phyloP scores from a whole-genome alignment of 164 flowering plant species.

The Echeveria elegans region DNA sequence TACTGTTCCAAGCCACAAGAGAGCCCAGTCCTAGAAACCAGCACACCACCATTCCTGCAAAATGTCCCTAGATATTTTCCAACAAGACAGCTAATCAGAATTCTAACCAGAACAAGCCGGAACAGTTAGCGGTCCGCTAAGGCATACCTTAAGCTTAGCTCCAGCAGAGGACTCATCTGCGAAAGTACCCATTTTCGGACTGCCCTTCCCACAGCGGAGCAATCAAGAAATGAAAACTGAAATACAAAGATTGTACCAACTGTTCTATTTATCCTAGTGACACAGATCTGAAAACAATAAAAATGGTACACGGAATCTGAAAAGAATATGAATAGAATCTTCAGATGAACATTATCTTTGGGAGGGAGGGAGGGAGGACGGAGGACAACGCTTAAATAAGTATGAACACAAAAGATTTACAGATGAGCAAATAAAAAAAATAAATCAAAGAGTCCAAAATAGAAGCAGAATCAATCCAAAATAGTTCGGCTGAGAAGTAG shows the following conservation, averaged over 20 bases:
- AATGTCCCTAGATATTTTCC: slow-evolving; percentile 45
- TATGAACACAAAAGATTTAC: too few species aligned
- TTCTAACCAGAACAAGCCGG: background rate
- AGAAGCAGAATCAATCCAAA: background rate
- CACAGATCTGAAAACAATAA: background rate
- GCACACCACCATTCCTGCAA: slow-evolving; percentile 33
- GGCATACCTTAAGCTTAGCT: background rate
- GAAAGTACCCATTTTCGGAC: background rate
- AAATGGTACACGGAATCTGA: background rate
- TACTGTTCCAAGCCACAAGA: slow-evolving; percentile 66
- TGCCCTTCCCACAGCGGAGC: background rate
- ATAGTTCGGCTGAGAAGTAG: background rate
- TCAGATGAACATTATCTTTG: background rate
- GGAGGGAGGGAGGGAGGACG: too few species aligned
- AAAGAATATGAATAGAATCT: background rate
- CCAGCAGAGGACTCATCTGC: background rate
- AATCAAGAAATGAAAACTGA: background rate
- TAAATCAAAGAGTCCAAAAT: too few species aligned
- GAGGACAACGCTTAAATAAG: too few species aligned
- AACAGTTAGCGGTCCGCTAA: background rate
- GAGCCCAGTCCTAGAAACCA: slow-evolving; percentile 67
- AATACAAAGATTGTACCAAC: background rate
- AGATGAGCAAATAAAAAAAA: too few species aligned
- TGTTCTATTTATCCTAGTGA: background rate
- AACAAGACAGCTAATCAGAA: background rate